Conservation (phyloP, 2,329 filamentous ascomycete species). For the Dactylella cylindrospora region DNA sequence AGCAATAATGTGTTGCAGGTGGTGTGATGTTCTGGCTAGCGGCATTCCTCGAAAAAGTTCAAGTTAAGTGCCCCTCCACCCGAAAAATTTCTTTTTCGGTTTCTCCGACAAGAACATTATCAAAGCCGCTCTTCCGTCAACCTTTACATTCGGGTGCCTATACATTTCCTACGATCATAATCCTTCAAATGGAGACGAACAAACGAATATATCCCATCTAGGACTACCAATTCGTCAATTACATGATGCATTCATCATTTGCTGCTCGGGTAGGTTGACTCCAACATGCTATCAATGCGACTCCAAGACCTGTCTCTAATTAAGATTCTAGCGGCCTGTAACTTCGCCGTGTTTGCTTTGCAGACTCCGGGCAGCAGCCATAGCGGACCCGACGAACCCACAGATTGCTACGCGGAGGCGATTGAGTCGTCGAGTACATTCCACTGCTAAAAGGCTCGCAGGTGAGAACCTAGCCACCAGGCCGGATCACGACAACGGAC, state of each 20-base stretch:
- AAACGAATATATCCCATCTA: no score
- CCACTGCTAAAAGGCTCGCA: constrained; percentile 28
- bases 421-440: constrained; percentile 32
- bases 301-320: constrained; percentile 10
- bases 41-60: no score
- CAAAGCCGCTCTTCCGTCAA: no score
- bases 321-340: constrained; percentile 11
- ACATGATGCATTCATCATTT: constrained; percentile 30
- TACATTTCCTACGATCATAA: no score
- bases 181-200: no score
- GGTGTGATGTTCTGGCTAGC: no score
- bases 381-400: constrained; percentile 9
- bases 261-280: constrained; percentile 25
- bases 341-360: constrained; percentile 42
- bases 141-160: no score
- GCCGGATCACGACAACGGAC: constrained; percentile 15
- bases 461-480: constrained; percentile 29
- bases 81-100: no score
- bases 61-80: no score
- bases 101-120: no score
- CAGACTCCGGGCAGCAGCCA: constrained; percentile 24
- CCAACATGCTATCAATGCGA: not conserved
- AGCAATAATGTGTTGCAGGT: no score
- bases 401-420: constrained; percentile 16
- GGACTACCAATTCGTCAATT: not conserved